Percentiles rank a stretch among this genome's conserved stretches.
These are phyloP conservation scores for Oehlia diaphana DNA, from an alignment of 192 early-diverging fungal genomes.

Conservation along the genomic window DNA sequence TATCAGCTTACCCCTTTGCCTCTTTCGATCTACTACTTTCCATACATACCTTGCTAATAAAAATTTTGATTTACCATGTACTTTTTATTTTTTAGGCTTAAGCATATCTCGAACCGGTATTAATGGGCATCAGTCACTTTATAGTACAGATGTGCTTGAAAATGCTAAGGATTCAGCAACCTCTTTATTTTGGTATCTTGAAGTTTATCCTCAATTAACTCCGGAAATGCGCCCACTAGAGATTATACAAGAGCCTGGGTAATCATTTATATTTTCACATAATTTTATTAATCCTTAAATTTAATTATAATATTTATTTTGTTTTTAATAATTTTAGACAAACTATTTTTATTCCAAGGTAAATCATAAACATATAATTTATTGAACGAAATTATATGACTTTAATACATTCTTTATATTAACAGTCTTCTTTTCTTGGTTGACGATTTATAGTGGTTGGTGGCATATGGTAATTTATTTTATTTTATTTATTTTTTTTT, in stretches of 20 bases:
- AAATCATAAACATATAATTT: background rate
- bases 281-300: background rate
- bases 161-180: conserved; percentile 19
- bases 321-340: conserved; percentile 24
- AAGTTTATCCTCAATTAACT: conserved; percentile 44
- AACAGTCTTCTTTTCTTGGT: conserved; percentile 6
- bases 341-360: conserved; percentile 49
- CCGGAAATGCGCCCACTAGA: conserved; percentile 41
- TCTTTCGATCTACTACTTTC: background rate
- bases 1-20: background rate
- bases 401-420: background rate
- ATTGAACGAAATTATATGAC: background rate
- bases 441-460: conserved; percentile 34
- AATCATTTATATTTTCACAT: background rate
- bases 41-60: background rate
- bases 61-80: background rate
- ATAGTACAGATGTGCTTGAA: background rate
- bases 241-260: conserved; percentile 47
- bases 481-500: background rate
- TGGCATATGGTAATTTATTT: conserved; percentile 40
- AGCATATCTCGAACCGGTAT: background rate
- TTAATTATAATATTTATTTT: background rate
- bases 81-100: background rate
- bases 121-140: background rate
- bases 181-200: conserved; percentile 49